A percentile compares a stretch with the other conserved stretches of the same genome.
Conservation (phyloP, 176 grass and related monocot species). For the barley (Hordeum vulgare) region MorexV3_pseudomolecules_assembly NC_058523.1:509927227-509927726, state of each 20-base stretch:
- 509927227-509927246: background rate
- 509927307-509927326: slow-evolving; percentile 61
- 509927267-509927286: background rate
- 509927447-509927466: slow-evolving; percentile 71
- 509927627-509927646: background rate
- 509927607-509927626: too few species aligned
- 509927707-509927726: background rate
- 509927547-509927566: background rate
- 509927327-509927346: slow-evolving; percentile 98
- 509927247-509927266: background rate
- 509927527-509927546: slow-evolving; percentile 1
- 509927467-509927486: slow-evolving; percentile 88
- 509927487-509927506: slow-evolving; percentile 69
- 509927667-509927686: background rate
- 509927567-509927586: background rate
- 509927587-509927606: background rate
- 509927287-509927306: slow-evolving; percentile 46
- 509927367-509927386: background rate
- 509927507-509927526: background rate
- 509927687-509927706: background rate
- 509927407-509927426: slow-evolving; percentile 65
- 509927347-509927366: slow-evolving; percentile 41
- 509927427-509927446: slow-evolving; percentile 68
- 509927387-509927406: slow-evolving; percentile 23
- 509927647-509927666: background rate